Evolutionary conservation across 2,329 filamentous ascomycete species (phyloP).

Genomic region (Harringtonia aguacate): DNA sequence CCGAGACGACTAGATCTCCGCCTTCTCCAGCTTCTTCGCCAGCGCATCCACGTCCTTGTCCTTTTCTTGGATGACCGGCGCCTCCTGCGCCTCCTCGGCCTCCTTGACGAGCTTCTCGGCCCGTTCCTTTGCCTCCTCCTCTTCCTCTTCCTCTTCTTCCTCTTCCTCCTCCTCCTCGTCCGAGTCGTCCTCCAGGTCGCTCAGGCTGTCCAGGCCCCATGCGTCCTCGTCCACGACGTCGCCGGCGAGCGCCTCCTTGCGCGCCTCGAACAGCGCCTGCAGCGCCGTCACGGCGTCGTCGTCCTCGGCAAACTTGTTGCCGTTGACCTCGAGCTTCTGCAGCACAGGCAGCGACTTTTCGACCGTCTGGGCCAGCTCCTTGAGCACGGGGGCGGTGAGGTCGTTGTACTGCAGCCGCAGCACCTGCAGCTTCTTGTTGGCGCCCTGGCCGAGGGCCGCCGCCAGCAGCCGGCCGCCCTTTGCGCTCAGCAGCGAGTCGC

Average conservation of each 20-base stretch:
- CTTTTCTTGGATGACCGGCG: conserved; percentile 60
- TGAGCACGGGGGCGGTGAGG: conserved; percentile 67
- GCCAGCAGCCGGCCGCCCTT: conserved; percentile 68
- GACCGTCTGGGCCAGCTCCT: conserved; percentile 58
- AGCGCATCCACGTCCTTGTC: conserved; percentile 74
- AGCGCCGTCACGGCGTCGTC: conserved; percentile 61
- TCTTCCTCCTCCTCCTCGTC: conserved; percentile 60
- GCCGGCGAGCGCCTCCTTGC: conserved; percentile 64
- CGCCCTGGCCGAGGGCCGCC: conserved; percentile 59
- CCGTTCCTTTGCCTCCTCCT: conserved; percentile 53
- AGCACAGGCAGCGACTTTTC: conserved; percentile 61
- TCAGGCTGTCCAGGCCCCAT: conserved; percentile 78
- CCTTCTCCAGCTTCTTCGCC: conserved; percentile 65
- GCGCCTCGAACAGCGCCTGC: conserved; percentile 59
- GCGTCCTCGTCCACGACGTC: conserved; percentile 62
- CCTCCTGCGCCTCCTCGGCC: conserved; percentile 60
- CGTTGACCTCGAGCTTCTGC: conserved; percentile 85
- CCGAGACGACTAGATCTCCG: conserved; percentile 31
- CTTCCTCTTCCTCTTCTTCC: conserved; percentile 57
- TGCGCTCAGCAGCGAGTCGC: conserved; percentile 74
- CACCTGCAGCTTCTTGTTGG: conserved; percentile 69
- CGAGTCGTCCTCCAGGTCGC: conserved; percentile 72
- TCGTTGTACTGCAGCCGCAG: conserved; percentile 91
- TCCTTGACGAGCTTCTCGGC: conserved; percentile 60
- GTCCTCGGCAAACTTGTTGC: conserved; percentile 88